Base-by-base conservation (phyloP, 192 early-diverging fungal species). In the Coemansia aciculifera region DNA sequence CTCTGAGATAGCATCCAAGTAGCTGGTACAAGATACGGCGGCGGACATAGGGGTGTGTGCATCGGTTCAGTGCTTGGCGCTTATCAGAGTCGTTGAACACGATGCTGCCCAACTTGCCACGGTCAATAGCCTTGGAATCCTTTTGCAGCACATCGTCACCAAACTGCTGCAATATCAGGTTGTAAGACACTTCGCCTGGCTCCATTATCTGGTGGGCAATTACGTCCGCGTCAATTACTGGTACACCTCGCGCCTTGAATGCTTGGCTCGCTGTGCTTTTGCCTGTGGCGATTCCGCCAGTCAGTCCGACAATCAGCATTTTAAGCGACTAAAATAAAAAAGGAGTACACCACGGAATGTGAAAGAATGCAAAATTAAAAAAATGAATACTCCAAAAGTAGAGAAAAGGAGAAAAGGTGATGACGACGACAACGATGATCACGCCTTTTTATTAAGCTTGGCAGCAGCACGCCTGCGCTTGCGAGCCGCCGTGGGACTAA, bases 301-400 rank as follows among this genome's bases (percentile, higher is more conserved):
- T 99, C 42, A 99, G 85, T 11, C 97, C 97, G 39, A 98, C 75
- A 24, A 99, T 76, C 57, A 91, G 89, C 97, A 99, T 98, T 59
- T 44, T 39, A 51, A 21, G n/a, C 9, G 13, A 37, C 5, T 42
- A 17, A 43, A 61, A 59, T 19, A 36, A 62, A 32, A 19, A 19
- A 12, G 40, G 34, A 36, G 0, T 36, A 36, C 34, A 36, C 34
- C 34, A 36, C 34, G 5, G 5, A 36, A 36, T 36, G 34, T 59
- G 37, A 60, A 43, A 68, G 13, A 59, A n/a, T 39, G 56, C 32
- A 57, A 19, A 36, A 72, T 62, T 15, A 5, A 51, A 62, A 62
- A 34, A 40, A 9, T 32, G 21, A 56, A 24, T 57, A 57, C 17
- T 15, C 39, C 24, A 27, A 15, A 40, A 40, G 9, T 1, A 52